Evolutionary conservation across 192 early-diverging fungal genomes (phyloP).

Genomic region (Linderina pennispora): DNA sequence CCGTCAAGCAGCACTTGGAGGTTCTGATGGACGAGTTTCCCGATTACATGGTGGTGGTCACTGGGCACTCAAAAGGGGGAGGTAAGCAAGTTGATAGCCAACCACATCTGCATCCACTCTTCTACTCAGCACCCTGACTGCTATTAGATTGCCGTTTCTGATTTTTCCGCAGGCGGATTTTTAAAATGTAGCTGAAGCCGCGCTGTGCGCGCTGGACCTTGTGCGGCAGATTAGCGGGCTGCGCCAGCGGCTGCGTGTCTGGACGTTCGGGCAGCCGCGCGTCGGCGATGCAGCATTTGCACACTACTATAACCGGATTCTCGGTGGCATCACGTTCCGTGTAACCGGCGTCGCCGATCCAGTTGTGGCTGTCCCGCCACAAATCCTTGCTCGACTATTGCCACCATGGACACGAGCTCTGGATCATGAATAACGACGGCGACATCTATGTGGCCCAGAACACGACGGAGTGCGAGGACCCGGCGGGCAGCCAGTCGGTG

Average conservation of each 20-base stretch:
- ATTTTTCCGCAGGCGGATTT: too few species aligned
- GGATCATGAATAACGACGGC: constrained; percentile 29
- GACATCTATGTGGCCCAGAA: constrained; percentile 31
- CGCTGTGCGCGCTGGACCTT: constrained; percentile 28
- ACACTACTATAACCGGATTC: constrained; percentile 19
- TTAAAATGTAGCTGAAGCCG: constrained; percentile 30
- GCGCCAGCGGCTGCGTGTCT: constrained; percentile 13
- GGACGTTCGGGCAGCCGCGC: constrained; percentile 42
- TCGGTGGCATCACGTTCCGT: constrained; percentile 29
- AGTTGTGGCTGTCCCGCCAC: constrained; percentile 38
- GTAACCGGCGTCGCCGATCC: constrained; percentile 33
- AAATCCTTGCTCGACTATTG: constrained; percentile 32
- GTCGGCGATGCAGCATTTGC: constrained; percentile 32
- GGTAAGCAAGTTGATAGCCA: too few species aligned
- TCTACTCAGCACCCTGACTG: too few species aligned
- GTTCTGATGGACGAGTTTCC: constrained; percentile 21
- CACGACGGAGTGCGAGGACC: constrained; percentile 29
- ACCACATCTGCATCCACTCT: too few species aligned
- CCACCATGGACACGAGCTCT: constrained; percentile 33
- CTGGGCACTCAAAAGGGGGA: constrained; percentile 43
- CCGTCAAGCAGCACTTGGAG: constrained; percentile 6
- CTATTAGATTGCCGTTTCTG: too few species aligned
- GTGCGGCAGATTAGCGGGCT: constrained; percentile 19
- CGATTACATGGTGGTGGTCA: constrained; percentile 29
- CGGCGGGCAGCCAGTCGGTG: constrained; percentile 30